phyloP scores from a whole-genome alignment of 2,329 filamentous ascomycete genomes.

The Penicillium sp. region DNA sequence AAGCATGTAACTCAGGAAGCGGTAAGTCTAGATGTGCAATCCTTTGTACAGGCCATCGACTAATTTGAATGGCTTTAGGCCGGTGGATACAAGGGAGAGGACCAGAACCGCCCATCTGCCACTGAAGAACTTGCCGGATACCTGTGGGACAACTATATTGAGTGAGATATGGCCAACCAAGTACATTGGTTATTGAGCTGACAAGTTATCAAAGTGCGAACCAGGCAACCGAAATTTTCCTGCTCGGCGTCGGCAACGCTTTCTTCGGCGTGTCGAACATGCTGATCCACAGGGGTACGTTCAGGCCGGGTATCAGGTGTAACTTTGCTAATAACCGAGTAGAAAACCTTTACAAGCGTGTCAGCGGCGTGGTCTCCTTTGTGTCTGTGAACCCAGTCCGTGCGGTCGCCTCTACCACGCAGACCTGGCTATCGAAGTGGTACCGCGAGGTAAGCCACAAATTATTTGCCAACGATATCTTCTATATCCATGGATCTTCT shows the following conservation, averaged over 20 bases:
- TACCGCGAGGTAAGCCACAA: conserved; percentile 62
- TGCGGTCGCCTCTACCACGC: conserved; percentile 74
- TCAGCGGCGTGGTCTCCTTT: conserved; percentile 76
- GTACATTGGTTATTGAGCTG: neutral
- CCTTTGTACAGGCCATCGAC: neutral
- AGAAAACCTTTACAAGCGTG: conserved; percentile 61
- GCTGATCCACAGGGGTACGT: conserved; percentile 68
- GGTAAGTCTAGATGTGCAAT: conserved; percentile 40
- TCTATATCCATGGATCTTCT: neutral
- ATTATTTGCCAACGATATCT: neutral
- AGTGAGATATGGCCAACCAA: conserved; percentile 47
- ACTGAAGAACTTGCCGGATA: conserved; percentile 75
- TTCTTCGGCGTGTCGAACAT: conserved; percentile 81
- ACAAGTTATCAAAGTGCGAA: conserved; percentile 49
- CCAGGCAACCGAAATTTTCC: conserved; percentile 69
- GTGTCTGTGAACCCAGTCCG: conserved; percentile 71
- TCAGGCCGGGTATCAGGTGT: neutral
- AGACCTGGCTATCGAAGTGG: conserved; percentile 68
- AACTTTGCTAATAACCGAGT: conserved; percentile 10
- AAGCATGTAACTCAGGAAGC: conserved; percentile 66
- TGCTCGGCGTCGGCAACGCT: conserved; percentile 87
- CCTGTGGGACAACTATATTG: conserved; percentile 96
- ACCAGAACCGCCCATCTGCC: conserved; percentile 52
- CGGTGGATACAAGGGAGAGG: conserved; percentile 46
- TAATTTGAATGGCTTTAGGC: conserved; percentile 15